These are phyloP conservation scores for Neofusicoccum ribis DNA, from an alignment of 2,329 filamentous ascomycete genomes.

Conservation along the genomic window DNA sequence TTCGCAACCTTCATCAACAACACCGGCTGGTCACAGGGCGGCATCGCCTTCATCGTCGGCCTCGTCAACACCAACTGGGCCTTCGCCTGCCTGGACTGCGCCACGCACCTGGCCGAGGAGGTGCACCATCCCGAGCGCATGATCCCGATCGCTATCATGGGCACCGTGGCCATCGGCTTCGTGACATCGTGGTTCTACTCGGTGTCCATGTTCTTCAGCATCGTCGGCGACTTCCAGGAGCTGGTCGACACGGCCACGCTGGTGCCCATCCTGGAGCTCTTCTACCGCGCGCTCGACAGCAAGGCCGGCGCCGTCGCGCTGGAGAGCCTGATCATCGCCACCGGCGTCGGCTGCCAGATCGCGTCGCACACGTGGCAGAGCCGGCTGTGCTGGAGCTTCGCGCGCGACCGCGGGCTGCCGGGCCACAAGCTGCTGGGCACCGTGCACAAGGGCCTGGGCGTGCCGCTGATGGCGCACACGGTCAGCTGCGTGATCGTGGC, in stretches of 20 bases:
- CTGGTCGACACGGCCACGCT: conserved; percentile 44
- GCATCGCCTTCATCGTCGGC: conserved; percentile 54
- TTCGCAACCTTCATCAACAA: conserved; percentile 55
- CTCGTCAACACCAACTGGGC: conserved; percentile 54
- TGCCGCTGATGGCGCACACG: conserved; percentile 48
- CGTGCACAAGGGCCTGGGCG: conserved; percentile 37
- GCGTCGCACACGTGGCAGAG: conserved; percentile 54
- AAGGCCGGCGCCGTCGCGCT: conserved; percentile 49
- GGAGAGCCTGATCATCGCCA: conserved; percentile 48
- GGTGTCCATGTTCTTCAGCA: conserved; percentile 53
- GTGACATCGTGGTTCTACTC: conserved; percentile 51
- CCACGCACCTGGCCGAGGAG: conserved; percentile 55
- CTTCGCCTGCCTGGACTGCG: conserved; percentile 53
- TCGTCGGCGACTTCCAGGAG: conserved; percentile 46
- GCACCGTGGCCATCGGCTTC: conserved; percentile 52
- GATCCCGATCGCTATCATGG: conserved; percentile 53
- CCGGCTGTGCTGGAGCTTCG: conserved; percentile 55
- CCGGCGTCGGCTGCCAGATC: conserved; percentile 49
- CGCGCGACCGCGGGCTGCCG: conserved; percentile 52
- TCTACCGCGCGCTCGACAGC: conserved; percentile 45
- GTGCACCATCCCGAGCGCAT: conserved; percentile 48
- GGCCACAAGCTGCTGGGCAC: conserved; percentile 42
- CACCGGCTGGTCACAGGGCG: conserved; percentile 49
- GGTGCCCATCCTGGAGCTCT: conserved; percentile 51
- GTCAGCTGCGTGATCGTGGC: conserved; percentile 48